A percentile compares a stretch with the other conserved stretches of the same genome.
phyloP scores from a whole-genome alignment of 2,329 filamentous ascomycete genomes.

The Keithomyces neogunnii region DNA sequence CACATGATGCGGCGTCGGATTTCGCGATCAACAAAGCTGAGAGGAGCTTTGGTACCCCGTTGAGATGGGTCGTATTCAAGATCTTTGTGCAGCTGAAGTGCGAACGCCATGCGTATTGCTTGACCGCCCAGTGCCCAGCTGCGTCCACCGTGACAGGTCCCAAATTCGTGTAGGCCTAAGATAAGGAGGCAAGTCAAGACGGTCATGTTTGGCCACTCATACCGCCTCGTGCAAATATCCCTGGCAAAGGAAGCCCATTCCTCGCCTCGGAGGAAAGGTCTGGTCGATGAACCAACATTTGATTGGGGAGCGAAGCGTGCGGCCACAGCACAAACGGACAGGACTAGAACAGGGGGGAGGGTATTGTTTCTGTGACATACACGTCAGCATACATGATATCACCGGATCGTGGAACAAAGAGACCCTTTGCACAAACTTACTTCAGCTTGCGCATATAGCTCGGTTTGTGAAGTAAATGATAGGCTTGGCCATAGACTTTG shows the following conservation, averaged over 20 bases:
- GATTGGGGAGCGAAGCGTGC: conserved; percentile 90
- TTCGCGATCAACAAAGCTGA: conserved; percentile 88
- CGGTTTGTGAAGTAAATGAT: conserved; percentile 89
- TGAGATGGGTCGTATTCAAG: conserved; percentile 67
- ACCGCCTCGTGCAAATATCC: conserved; percentile 76
- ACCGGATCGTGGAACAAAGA: neutral
- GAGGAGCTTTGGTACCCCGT: conserved; percentile 52
- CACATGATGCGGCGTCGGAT: conserved; percentile 94
- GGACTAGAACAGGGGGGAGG: conserved; percentile 78
- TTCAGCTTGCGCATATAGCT: conserved; percentile 87
- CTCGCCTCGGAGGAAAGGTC: conserved; percentile 75
- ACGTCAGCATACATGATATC: neutral
- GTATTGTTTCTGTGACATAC: conserved; percentile 34
- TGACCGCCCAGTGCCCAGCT: conserved; percentile 96
- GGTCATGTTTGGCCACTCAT: conserved; percentile 93
- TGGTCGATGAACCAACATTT: conserved; percentile 63
- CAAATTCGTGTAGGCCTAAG: conserved; percentile 88
- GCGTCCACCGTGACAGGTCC: conserved; percentile 89
- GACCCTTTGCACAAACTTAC: conserved; percentile 31
- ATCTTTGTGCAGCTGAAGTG: conserved; percentile 86
- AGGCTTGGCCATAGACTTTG: conserved; percentile 89
- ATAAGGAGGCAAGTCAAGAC: conserved; percentile 86
- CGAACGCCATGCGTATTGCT: conserved; percentile 94
- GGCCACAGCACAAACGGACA: conserved; percentile 94
- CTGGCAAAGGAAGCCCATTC: conserved; percentile 84